Base-by-base conservation (phyloP, 805 yeast species). In the Kluyveromyces wickerhamii region DNA sequence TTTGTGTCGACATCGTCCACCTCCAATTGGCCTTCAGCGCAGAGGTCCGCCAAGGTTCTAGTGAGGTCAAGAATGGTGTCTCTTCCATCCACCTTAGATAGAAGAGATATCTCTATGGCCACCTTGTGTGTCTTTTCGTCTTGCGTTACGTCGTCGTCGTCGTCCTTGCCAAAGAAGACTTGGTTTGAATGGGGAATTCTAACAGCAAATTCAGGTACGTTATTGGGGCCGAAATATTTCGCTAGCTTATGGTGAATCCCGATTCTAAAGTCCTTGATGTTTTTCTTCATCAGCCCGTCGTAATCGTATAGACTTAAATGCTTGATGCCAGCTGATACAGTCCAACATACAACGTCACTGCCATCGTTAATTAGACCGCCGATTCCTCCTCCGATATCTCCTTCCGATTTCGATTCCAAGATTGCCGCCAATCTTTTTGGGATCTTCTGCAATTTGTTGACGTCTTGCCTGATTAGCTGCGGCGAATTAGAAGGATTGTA, bases 41-140 rank as follows among this genome's bases (percentile, higher is more conserved):
- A 79, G 40, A 86, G 62, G 32, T 79, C 89, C 20, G 94, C 76
- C 76, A 88, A 76, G 16, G 94, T 84, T 48, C 73, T 79, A 7
- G 97, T 80, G 36, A 92, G 69, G 45, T 84, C 95, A 18, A 87
- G 92, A 47, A 92, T 77, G 13, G 95, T 79, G 36, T 87, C 80
- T 42, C 94, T 77, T 5, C 98, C 98, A 57, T 92, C 97, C 26
- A 75, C 72, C 26, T 70, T 67, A 6, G 89, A 77, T 21, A 88
- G 61, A 37, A 92, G 60, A 19, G 76, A 67, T 41, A 89, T 69
- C 35, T 71, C 76, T 37, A 89, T 68, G 37, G 75, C 78, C 23
- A 65, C 62, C 26, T 63, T 60, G 15, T 50, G 47, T 20, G 44
- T 47, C 4, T 51, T 47, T 21, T 58, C 52, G 17, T 54, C 54